Conservation (phyloP, 2,329 filamentous ascomycete genomes). For the Exserohilum turcica region DNA sequence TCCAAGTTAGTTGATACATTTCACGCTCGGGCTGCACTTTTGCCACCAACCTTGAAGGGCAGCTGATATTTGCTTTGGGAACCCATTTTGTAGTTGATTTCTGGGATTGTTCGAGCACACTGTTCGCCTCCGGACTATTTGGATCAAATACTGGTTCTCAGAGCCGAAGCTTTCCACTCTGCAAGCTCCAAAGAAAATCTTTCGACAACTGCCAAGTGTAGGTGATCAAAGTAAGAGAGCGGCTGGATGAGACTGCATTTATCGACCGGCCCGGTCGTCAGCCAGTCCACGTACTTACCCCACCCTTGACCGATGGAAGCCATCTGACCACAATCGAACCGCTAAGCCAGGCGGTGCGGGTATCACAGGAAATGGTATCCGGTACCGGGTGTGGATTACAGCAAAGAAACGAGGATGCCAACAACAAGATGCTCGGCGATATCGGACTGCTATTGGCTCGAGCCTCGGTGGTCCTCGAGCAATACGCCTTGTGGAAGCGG, state of each 20-base stretch:
- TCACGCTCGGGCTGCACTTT: background rate
- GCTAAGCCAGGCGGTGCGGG: slow-evolving; percentile 11
- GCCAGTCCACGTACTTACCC: slow-evolving; percentile 16
- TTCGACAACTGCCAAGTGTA: background rate
- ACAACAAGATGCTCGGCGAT: slow-evolving; percentile 6
- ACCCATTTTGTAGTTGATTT: slow-evolving; percentile 23
- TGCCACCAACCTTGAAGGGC: slow-evolving; percentile 51
- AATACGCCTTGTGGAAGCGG: slow-evolving; percentile 17
- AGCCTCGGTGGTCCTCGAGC: slow-evolving; percentile 17
- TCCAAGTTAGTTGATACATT: slow-evolving; percentile 7
- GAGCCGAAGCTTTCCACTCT: too few species aligned
- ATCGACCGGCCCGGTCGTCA: background rate
- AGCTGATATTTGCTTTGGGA: slow-evolving; percentile 41
- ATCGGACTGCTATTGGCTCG: slow-evolving; percentile 15
- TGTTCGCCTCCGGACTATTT: background rate
- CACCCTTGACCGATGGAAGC: slow-evolving; percentile 19
- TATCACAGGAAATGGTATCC: slow-evolving; percentile 9
- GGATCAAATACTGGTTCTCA: background rate
- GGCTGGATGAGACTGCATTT: background rate
- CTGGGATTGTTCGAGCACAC: background rate
- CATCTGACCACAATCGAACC: background rate
- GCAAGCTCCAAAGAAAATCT: background rate
- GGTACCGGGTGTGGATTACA: background rate
- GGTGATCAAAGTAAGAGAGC: background rate
- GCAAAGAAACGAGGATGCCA: background rate